These are phyloP conservation scores for Saccharomyces mikatae DNA, from an alignment of 805 yeast species.

Conservation along the genomic window DNA sequence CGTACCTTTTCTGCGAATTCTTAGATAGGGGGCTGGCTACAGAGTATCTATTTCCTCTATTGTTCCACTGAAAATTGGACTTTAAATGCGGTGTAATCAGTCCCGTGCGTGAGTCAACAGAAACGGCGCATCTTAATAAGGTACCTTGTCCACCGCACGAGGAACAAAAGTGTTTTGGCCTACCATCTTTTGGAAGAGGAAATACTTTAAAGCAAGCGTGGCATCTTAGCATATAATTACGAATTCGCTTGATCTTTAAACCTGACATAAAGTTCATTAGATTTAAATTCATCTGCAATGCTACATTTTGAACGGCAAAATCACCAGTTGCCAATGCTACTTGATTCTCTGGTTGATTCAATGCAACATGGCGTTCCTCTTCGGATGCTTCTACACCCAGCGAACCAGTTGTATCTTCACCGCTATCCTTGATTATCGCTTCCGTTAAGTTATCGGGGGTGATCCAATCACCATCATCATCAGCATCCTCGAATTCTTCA, in stretches of 20 bases:
- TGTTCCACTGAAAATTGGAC: conserved; percentile 88
- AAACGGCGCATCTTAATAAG: conserved; percentile 79
- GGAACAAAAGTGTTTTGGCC: conserved; percentile 83
- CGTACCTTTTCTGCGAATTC: conserved; percentile 58
- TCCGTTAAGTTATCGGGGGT: conserved; percentile 77
- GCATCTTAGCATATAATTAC: conserved; percentile 92
- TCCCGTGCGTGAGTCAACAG: conserved; percentile 73
- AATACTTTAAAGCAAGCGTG: conserved; percentile 89
- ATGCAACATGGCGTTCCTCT: conserved; percentile 15
- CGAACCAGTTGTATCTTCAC: conserved; percentile 41
- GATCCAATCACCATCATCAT: conserved; percentile 89
- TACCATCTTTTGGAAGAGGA: conserved; percentile 70
- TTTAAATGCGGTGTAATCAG: conserved; percentile 81
- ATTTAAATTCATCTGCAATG: conserved; percentile 82
- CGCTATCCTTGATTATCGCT: conserved; percentile 58
- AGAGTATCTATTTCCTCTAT: conserved; percentile 74
- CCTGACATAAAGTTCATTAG: conserved; percentile 82
- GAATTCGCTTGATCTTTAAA: conserved; percentile 69
- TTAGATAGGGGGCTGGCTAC: conserved; percentile 84
- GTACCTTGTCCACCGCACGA: conserved; percentile 88
- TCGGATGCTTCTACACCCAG: conserved; percentile 32
- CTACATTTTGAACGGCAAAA: conserved; percentile 94
- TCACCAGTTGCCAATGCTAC: conserved; percentile 92
- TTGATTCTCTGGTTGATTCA: conserved; percentile 36
- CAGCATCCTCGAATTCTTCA: conserved; percentile 39